phyloP scores from a whole-genome alignment of 2,329 filamentous ascomycete genomes.

The Nemania serpens region DNA sequence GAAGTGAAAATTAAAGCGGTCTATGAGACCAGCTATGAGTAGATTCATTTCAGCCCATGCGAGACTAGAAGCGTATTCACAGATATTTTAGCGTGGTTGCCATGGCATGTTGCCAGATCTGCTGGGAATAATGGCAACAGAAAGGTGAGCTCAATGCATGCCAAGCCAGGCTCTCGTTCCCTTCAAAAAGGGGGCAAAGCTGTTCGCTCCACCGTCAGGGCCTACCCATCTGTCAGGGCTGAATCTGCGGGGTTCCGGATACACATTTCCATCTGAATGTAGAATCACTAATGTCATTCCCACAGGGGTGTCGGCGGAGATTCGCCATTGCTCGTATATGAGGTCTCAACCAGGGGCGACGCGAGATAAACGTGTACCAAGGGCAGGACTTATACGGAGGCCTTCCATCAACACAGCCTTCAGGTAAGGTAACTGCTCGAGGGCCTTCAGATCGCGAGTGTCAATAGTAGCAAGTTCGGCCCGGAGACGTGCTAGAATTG shows the following conservation, averaged over 20 bases:
- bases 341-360: constrained; percentile 43
- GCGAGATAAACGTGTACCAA: constrained; percentile 47
- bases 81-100: neutral
- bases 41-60: constrained; percentile 19
- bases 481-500: constrained; percentile 25
- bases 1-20: constrained; percentile 19
- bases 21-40: constrained; percentile 17
- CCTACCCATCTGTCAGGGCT: constrained; percentile 38
- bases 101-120: neutral
- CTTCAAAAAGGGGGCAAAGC: constrained; percentile 33
- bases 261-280: constrained; percentile 33
- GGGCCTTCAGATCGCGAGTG: constrained; percentile 4
- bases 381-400: constrained; percentile 49
- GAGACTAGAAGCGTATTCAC: constrained; percentile 15
- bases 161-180: constrained; percentile 35
- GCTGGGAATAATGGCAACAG: neutral
- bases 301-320: constrained; percentile 36
- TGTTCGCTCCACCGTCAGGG: neutral
- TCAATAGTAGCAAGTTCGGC: constrained; percentile 13
- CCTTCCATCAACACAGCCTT: constrained; percentile 51
- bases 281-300: constrained; percentile 38
- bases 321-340: constrained; percentile 30
- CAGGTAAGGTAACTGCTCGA: constrained; percentile 44
- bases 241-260: constrained; percentile 30
- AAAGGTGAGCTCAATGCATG: constrained; percentile 34